Base-by-base conservation (phyloP, 345 rosid genomes). In the Salix koriyanagi region DNA sequence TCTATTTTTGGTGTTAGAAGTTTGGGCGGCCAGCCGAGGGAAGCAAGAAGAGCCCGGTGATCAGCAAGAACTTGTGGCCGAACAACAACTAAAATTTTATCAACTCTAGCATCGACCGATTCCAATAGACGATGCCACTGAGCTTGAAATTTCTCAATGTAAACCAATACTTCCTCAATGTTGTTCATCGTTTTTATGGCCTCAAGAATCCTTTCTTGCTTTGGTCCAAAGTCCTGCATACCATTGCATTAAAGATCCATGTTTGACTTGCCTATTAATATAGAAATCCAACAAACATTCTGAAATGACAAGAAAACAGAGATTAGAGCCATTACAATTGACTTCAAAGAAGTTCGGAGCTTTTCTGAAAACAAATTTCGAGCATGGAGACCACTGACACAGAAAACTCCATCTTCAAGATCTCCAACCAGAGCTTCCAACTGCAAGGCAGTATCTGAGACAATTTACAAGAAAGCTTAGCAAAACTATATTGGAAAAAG, bases 1-100 rank as follows among this genome's bases (percentile, higher is more conserved):
- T 85, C 91, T 2, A 28, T 72, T 39, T 81, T 85, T 21, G 84
- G 70, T 23, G 89, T 74, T 37, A 81, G 39, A 39, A 93, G 88
- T 81, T 86, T 87, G 1, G 96, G 96, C 37, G 97, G 97, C 97
- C 96, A 91, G 50, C 96, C 96, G 67, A 93, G 79, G 71, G 92
- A 91, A 46, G 87, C 81, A 77, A 93, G 96, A 86, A 91, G 87
- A 70, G 89, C 80, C 70, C 97, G 88, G 14, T 91, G 91, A 67
- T 88, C 96, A 68, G 97, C 88, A 73, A 91, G 80, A 62, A 87
- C 78, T 76, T 90, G 91, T 3, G 88, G 90, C 42, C 94, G 86
- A n/a, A 89, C 84, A 76, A 86, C 77, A 37, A 84, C 85, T 83
- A 93, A 83, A 73, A 79, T 76, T 69, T 86, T 88, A 54, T 93